These are phyloP conservation scores for Phalaenopsis hybrid DNA, from an alignment of 116 monocot genomes.

Conservation along the genomic window DNA sequence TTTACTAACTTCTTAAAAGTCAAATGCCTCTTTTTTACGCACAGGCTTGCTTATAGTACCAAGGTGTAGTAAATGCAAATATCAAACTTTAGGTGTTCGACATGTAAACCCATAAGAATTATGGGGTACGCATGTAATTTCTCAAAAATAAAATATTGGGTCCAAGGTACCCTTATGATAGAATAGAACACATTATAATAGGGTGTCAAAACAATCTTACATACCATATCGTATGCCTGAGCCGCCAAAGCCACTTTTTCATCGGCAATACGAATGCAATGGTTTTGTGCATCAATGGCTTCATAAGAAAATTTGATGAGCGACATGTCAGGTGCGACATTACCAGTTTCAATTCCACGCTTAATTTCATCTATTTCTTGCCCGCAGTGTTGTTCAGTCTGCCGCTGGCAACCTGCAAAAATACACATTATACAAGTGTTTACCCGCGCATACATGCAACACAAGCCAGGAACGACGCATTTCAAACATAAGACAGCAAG, in stretches of 20 bases:
- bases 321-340: conserved; percentile 38
- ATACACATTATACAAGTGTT: neutral
- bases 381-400: conserved; percentile 90
- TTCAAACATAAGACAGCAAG: neutral
- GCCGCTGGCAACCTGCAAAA: conserved; percentile 42
- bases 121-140: too few relatives aligned
- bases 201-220: neutral
- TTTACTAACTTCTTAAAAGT: too few relatives aligned
- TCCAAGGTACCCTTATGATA: neutral
- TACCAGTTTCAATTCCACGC: conserved; percentile 56
- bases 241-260: conserved; percentile 85
- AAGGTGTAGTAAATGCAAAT: too few relatives aligned
- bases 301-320: conserved; percentile 83
- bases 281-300: conserved; percentile 91
- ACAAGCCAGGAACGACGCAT: neutral
- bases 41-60: too few relatives aligned
- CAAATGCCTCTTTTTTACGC: too few relatives aligned
- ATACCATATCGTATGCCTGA: conserved; percentile 92
- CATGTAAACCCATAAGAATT: too few relatives aligned
- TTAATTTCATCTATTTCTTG: conserved; percentile 79
- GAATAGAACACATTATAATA: neutral
- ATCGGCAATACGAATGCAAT: conserved; percentile 82
- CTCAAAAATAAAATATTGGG: too few relatives aligned
- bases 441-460: neutral
- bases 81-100: too few relatives aligned